Conservation (phyloP, 495 filamentous ascomycete species). For the Cetradonia linearis region DNA sequence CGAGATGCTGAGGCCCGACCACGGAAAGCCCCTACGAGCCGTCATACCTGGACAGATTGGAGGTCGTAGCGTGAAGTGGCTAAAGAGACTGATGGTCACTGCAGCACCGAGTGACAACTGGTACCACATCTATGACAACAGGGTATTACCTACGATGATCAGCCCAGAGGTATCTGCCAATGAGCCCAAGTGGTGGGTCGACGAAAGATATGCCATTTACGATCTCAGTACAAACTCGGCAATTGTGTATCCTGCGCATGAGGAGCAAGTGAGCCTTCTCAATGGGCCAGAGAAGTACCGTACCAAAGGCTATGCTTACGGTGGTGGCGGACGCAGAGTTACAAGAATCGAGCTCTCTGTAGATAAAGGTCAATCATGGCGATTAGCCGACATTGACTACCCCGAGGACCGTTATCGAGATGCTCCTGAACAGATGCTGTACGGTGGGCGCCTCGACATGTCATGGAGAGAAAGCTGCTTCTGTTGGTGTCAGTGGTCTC, state of each 20-base stretch:
- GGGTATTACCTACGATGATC: constrained; percentile 83
- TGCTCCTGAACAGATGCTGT: constrained; percentile 50
- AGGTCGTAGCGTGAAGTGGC: constrained; percentile 90
- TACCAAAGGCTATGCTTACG: constrained; percentile 77
- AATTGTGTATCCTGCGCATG: constrained; percentile 69
- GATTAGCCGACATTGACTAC: constrained; percentile 69
- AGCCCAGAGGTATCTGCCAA: constrained; percentile 70
- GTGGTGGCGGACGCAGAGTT: constrained; percentile 77
- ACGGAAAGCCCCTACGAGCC: constrained; percentile 74
- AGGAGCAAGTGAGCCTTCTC: constrained; percentile 54
- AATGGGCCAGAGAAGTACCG: constrained; percentile 46
- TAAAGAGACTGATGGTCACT: constrained; percentile 75
- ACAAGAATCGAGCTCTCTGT: constrained; percentile 77
- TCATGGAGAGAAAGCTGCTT: constrained; percentile 71
- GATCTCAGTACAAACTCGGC: constrained; percentile 86
- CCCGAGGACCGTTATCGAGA: constrained; percentile 79
- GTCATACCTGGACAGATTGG: constrained; percentile 93
- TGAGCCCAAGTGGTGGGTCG: constrained; percentile 72
- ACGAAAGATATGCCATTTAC: constrained; percentile 92
- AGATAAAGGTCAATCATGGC: constrained; percentile 75
- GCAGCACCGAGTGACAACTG: constrained; percentile 78
- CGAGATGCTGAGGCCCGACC: constrained; percentile 71
- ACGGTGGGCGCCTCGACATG: constrained; percentile 73
- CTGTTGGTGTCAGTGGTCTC: constrained; percentile 91
- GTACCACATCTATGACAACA: constrained; percentile 95